Base-by-base conservation (phyloP, 2,329 filamentous ascomycete species). In the Colletotrichum euphorbiae region DNA sequence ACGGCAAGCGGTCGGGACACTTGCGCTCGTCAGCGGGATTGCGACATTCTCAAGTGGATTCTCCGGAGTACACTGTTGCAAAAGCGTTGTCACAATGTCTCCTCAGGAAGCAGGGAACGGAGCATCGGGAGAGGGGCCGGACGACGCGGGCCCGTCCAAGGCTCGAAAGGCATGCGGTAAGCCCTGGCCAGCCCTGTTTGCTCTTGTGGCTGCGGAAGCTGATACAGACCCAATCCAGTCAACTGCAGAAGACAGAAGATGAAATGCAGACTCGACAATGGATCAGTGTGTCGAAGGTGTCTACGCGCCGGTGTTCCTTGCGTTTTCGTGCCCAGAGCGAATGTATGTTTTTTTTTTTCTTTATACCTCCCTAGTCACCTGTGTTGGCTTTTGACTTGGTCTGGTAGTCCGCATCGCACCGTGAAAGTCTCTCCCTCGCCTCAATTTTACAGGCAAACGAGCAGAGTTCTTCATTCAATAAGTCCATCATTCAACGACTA, bases 281-380 rank as follows among this genome's bases (percentile, higher is more conserved):
- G 77, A 24, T 72, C 74, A 15, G 74, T 74, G 0, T 79, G 77
- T 70, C 76, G 77, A 17, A 73, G 78, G 65, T 80, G 77, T 62
- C 63, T 74, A 17, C 75, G 76, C 8, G 73, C 75, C 5, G 77
- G 77, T n/a, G 73, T 78, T 9, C 76, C 77, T 21, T 81, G 80
- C 70, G 74, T 81, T 12, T 81, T 81, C 64, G 78, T 80, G 36
- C 79, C 80, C 11, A 74, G 79, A 45, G 78, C 78, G 48, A 81
- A 81, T 70, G 79, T 79, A 72, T 64, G 77, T 67, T 65, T 15
- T 60, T 5, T 5, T 4, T 24, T 55, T 9, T n/a, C n/a, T n/a
- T n/a, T n/a, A n/a, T 42, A 31, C 6, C 13, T 38, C 50, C 40
- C 4, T 19, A 2, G 2, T 2, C 21, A 4, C 21, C 28, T 15